phyloP scores from a whole-genome alignment of 768 basidiomycete genomes.

The Auricularia cornea region DNA sequence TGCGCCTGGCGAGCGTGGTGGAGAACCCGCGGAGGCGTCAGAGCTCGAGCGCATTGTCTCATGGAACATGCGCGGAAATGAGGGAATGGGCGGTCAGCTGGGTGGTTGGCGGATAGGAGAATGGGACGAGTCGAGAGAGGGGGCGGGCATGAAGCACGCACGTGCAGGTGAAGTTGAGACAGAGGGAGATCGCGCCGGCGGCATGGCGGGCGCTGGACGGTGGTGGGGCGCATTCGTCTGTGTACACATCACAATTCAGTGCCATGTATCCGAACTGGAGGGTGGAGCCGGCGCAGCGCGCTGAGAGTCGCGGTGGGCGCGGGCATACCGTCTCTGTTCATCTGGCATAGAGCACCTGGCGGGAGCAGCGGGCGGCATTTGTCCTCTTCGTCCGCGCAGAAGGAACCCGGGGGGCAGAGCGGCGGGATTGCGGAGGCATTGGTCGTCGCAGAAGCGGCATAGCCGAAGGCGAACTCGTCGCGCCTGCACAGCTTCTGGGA shows the following conservation, averaged over 20 bases:
- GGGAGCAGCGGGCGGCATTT: constrained; percentile 53
- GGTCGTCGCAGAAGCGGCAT: too few species aligned
- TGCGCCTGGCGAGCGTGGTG: too few species aligned
- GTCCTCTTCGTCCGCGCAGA: constrained; percentile 81
- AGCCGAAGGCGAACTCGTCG: constrained; percentile 75
- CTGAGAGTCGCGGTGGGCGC: too few species aligned
- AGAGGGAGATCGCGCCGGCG: constrained; percentile 53
- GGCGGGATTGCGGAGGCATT: constrained; percentile 42
- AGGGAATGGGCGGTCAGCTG: too few species aligned
- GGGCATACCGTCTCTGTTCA: constrained; percentile 72
- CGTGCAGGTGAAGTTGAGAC: constrained; percentile 79
- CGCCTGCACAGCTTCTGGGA: constrained; percentile 58
- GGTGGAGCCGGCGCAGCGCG: too few species aligned
- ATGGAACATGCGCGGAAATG: too few species aligned
- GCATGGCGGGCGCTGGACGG: constrained; percentile 38
- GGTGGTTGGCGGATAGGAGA: too few species aligned
- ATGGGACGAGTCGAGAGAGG: too few species aligned
- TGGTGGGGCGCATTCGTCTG: constrained; percentile 73
- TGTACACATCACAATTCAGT: background rate
- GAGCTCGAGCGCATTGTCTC: too few species aligned
- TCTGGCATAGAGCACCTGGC: constrained; percentile 66
- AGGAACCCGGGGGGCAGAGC: constrained; percentile 51
- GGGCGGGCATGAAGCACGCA: constrained; percentile 25
- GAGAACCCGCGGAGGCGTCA: too few species aligned
- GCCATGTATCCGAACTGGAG: too few species aligned